These are phyloP conservation scores for Mallotus japonicus DNA, from an alignment of 441 rosid species.

Conservation along the genomic window DNA sequence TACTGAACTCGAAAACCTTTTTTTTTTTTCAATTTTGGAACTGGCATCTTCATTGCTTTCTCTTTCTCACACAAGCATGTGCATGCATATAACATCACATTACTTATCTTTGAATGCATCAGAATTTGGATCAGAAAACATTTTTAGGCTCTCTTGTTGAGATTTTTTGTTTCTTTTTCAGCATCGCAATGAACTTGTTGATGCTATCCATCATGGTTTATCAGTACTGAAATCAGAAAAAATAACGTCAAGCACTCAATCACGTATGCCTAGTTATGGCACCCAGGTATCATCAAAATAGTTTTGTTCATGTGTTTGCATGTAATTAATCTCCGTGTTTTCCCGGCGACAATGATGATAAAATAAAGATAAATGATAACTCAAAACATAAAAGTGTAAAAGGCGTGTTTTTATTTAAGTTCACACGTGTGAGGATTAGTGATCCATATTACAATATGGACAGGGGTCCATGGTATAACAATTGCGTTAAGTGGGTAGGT, in stretches of 20 bases:
- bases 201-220: slow-evolving; percentile 80
- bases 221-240: too few relatives aligned
- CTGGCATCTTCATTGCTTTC: neutral
- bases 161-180: slow-evolving; percentile 34
- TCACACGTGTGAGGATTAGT: too few relatives aligned
- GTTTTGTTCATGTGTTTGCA: neutral
- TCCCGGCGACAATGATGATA: too few relatives aligned
- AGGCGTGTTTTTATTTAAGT: too few relatives aligned
- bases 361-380: too few relatives aligned
- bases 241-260: slow-evolving; percentile 61
- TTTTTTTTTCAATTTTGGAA: neutral
- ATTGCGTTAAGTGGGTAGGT: too few relatives aligned
- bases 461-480: too few relatives aligned
- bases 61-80: neutral
- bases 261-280: slow-evolving; percentile 92
- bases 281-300: slow-evolving; percentile 63
- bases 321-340: too few relatives aligned
- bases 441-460: too few relatives aligned
- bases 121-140: neutral
- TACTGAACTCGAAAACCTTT: neutral
- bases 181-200: slow-evolving; percentile 92
- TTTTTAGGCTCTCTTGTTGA: slow-evolving; percentile 5
- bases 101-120: neutral
- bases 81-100: neutral
- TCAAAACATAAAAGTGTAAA: too few relatives aligned